Conservation (phyloP, 345 rosid species). For the Firmiana major region DNA sequence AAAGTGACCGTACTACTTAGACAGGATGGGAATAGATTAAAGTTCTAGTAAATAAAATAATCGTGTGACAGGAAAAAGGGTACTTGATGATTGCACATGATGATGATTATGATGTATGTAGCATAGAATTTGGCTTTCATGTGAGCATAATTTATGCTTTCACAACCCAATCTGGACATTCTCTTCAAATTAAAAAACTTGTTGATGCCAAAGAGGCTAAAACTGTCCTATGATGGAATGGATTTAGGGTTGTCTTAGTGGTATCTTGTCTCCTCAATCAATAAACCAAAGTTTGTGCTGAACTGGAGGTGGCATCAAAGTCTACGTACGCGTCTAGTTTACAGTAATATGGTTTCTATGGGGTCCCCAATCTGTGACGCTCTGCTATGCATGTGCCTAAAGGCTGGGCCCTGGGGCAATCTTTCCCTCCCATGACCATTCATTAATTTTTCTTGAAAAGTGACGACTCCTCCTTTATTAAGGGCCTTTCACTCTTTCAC, state of each 20-base stretch:
- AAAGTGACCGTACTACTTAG: background rate
- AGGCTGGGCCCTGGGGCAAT: constrained; percentile 26
- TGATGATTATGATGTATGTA: constrained; percentile 13
- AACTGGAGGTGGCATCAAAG: constrained; percentile 13
- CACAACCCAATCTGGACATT: constrained; percentile 19
- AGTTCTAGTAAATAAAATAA: background rate
- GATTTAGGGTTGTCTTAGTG: constrained; percentile 13
- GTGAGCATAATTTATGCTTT: background rate
- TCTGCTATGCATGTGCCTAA: constrained; percentile 53
- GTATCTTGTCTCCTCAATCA: constrained; percentile 28
- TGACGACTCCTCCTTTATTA: constrained; percentile 2
- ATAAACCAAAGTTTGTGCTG: constrained; percentile 16
- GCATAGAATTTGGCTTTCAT: background rate
- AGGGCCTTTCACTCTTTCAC: constrained; percentile 11
- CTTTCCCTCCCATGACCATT: constrained; percentile 33
- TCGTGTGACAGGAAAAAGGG: background rate
- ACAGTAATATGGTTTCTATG: constrained; percentile 14
- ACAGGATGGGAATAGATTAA: background rate
- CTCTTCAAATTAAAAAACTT: background rate
- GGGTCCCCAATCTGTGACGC: constrained; percentile 31
- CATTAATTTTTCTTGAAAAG: constrained; percentile 20
- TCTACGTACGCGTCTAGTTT: background rate
- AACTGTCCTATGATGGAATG: background rate
- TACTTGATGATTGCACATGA: constrained; percentile 37
- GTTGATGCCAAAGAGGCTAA: background rate